Percentiles rank a stretch among this genome's conserved stretches.
Conservation (phyloP, 225 moss, liverwort and hornwort species). For the Takakia lepidozioides region DNA sequence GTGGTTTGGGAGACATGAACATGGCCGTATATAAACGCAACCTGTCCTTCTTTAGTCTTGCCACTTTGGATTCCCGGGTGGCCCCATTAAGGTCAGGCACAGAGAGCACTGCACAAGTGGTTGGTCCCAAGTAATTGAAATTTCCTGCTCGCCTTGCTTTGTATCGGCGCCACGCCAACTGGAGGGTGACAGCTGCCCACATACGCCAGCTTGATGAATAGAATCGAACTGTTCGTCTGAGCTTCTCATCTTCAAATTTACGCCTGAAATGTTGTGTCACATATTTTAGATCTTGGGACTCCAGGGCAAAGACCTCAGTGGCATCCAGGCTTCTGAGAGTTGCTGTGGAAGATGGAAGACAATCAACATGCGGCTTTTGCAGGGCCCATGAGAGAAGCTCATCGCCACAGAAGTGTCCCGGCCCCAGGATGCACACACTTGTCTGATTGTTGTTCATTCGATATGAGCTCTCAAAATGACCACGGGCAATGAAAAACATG, state of each 20-base stretch:
- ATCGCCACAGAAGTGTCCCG: constrained; percentile 79
- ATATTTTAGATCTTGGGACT: constrained; percentile 49
- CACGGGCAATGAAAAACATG: constrained; percentile 55
- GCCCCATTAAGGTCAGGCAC: not conserved
- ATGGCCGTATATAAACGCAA: not conserved
- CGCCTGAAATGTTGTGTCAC: constrained; percentile 58
- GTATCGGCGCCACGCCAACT: constrained; percentile 32
- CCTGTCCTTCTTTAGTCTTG: not conserved
- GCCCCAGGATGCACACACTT: constrained; percentile 40
- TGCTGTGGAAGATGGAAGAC: constrained; percentile 43
- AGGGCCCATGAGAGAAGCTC: constrained; percentile 79
- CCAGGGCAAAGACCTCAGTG: constrained; percentile 50
- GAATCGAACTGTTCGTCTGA: constrained; percentile 32
- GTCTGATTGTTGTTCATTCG: constrained; percentile 32
- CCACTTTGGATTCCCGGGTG: not conserved
- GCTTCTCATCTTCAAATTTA: constrained; percentile 73
- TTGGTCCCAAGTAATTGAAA: constrained; percentile 4
- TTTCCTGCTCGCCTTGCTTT: constrained; percentile 18
- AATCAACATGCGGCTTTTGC: constrained; percentile 36
- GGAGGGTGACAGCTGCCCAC: constrained; percentile 48
- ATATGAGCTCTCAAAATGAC: constrained; percentile 41
- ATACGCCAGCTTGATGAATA: constrained; percentile 50
- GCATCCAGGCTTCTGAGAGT: constrained; percentile 39
- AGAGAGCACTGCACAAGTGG: constrained; percentile 11
- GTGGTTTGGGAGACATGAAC: constrained; percentile 6